phyloP scores from a whole-genome alignment of 305 asterid species.

The Fraxinus xanthoxyloides region DNA sequence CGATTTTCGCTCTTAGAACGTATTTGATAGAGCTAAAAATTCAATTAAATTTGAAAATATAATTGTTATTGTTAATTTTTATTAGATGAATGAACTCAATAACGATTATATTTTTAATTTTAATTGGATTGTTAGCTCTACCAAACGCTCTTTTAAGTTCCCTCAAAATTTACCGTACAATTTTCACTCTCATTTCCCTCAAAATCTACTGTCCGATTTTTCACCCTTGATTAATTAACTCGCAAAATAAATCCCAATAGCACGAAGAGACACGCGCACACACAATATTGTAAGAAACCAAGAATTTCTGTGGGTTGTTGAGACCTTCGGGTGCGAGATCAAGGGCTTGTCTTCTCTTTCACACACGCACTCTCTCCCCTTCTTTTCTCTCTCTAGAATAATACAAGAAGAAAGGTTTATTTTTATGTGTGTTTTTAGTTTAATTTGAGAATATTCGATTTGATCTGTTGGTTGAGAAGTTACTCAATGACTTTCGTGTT shows the following conservation, averaged over 20 bases:
- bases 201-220: neutral
- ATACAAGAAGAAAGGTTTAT: conserved; percentile 19
- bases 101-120: no score
- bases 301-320: conserved; percentile 34
- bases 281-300: neutral
- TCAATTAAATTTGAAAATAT: no score
- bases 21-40: no score
- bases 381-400: conserved; percentile 8
- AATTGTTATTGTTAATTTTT: no score
- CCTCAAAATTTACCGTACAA: neutral
- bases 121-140: no score
- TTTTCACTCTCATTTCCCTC: neutral
- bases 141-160: no score
- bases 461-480: conserved; percentile 51
- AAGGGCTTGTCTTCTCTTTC: conserved; percentile 36
- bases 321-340: conserved; percentile 36
- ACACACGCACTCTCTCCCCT: conserved; percentile 19
- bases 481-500: conserved; percentile 21
- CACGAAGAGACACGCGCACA: neutral
- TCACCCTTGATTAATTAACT: neutral
- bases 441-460: conserved; percentile 23
- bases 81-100: no score
- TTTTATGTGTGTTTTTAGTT: conserved; percentile 21
- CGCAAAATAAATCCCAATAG: neutral
- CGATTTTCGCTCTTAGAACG: neutral